Percentiles rank a stretch among this genome's conserved stretches.
These are phyloP conservation scores for Neurospora sp. DNA, from an alignment of 495 filamentous ascomycete species.

Conservation along the genomic window DNA sequence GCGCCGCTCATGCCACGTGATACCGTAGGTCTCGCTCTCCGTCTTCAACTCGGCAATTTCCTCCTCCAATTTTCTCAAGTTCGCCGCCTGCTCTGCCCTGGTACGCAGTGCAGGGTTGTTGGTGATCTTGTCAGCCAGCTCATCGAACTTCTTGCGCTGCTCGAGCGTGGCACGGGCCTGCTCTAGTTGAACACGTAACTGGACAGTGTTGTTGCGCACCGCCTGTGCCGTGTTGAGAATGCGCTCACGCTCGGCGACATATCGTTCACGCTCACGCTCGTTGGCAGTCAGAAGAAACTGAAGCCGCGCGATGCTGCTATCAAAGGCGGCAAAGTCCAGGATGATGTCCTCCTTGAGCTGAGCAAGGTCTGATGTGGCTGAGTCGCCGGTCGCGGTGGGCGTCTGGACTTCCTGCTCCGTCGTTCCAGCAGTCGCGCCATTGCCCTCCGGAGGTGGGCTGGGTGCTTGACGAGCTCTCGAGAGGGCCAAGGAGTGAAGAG, in stretches of 20 bases:
- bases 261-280: constrained; percentile 72
- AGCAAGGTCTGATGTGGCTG: constrained; percentile 34
- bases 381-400: constrained; percentile 10
- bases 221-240: constrained; percentile 66
- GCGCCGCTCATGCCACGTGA: constrained; percentile 75
- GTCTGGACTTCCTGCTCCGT: constrained; percentile 16
- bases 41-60: constrained; percentile 83
- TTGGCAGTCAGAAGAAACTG: constrained; percentile 83
- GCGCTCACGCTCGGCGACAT: constrained; percentile 65
- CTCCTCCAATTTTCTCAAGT: constrained; percentile 67
- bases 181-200: constrained; percentile 60
- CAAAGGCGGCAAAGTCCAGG: constrained; percentile 84
- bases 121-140: constrained; percentile 77
- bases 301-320: constrained; percentile 75
- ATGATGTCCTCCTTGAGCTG: constrained; percentile 71
- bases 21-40: constrained; percentile 71
- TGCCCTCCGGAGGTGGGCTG: constrained; percentile 61
- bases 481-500: constrained; percentile 49
- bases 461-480: constrained; percentile 46
- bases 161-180: constrained; percentile 66
- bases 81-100: constrained; percentile 69
- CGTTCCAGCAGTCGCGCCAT: constrained; percentile 20
- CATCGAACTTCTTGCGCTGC: constrained; percentile 77
- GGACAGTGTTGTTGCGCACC: constrained; percentile 65
- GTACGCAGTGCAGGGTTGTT: constrained; percentile 67